Conservation (phyloP, 2,329 filamentous ascomycete genomes). For the Ophiostoma sp. region DNA sequence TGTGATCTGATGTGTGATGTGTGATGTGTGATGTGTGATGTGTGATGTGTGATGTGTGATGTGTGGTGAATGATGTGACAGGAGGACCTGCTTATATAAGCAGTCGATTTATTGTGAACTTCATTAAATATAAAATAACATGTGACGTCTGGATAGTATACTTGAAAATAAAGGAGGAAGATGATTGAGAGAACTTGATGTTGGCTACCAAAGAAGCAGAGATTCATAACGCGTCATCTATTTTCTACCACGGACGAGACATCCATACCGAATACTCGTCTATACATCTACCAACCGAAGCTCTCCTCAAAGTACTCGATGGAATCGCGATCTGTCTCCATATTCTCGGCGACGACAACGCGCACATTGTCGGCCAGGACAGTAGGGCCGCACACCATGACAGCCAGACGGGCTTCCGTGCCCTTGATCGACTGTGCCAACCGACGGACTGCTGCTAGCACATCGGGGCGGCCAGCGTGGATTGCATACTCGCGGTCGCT, state of each 20-base stretch:
- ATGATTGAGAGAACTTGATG: too few species aligned
- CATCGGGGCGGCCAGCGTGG: constrained; percentile 24
- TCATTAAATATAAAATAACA: too few species aligned
- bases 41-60: neutral
- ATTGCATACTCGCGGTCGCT: neutral
- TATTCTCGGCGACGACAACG: constrained; percentile 17
- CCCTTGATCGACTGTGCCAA: constrained; percentile 16
- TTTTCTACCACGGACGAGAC: too few species aligned
- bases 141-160: too few species aligned
- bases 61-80: too few species aligned
- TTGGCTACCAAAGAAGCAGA: too few species aligned
- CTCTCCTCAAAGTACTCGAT: constrained; percentile 27
- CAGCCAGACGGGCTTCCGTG: constrained; percentile 20
- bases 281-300: constrained; percentile 24
- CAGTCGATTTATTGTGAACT: too few species aligned
- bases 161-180: too few species aligned
- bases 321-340: constrained; percentile 20
- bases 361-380: constrained; percentile 23
- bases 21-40: too few species aligned
- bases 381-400: constrained; percentile 26
- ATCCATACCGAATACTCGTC: neutral
- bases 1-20: neutral
- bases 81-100: too few species aligned
- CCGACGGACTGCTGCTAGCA: constrained; percentile 15
- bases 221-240: too few species aligned